Evolutionary conservation across 306 rosid species (phyloP).

Genomic region (Glycyrrhiza uralensis): DNA sequence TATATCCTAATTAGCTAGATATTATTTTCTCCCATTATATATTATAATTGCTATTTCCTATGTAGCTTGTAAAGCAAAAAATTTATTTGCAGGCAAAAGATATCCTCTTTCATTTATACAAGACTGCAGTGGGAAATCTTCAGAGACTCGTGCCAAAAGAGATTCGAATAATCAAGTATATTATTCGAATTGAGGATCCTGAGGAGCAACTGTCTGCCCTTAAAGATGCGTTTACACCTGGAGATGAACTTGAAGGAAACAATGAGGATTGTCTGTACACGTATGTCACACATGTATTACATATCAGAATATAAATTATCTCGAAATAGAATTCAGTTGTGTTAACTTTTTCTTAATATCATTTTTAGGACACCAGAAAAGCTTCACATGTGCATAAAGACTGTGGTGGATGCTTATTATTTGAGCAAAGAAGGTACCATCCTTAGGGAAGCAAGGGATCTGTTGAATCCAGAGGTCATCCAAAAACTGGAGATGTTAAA

Average conservation of each 20-base stretch:
- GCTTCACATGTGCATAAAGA: conserved; percentile 69
- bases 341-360: background rate
- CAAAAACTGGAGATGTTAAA: conserved; percentile 67
- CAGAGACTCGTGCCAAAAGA: conserved; percentile 86
- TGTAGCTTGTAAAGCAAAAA: background rate
- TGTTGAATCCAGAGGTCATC: conserved; percentile 78
- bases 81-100: conserved; percentile 67
- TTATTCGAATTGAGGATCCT: conserved; percentile 72
- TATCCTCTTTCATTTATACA: conserved; percentile 70
- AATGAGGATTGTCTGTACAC: conserved; percentile 74
- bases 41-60: background rate
- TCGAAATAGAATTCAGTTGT: background rate
- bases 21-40: background rate
- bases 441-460: conserved; percentile 83
- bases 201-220: conserved; percentile 64
- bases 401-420: conserved; percentile 75
- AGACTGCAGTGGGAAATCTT: conserved; percentile 77
- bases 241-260: conserved; percentile 78
- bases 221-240: conserved; percentile 90
- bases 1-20: background rate
- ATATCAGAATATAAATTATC: background rate
- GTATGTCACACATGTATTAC: conserved; percentile 65
- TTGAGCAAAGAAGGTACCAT: conserved; percentile 77
- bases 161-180: conserved; percentile 72
- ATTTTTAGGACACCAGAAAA: conserved; percentile 76